Conservation (phyloP, 192 early-diverging fungal genomes). For the Coemansia sp. region DNA sequence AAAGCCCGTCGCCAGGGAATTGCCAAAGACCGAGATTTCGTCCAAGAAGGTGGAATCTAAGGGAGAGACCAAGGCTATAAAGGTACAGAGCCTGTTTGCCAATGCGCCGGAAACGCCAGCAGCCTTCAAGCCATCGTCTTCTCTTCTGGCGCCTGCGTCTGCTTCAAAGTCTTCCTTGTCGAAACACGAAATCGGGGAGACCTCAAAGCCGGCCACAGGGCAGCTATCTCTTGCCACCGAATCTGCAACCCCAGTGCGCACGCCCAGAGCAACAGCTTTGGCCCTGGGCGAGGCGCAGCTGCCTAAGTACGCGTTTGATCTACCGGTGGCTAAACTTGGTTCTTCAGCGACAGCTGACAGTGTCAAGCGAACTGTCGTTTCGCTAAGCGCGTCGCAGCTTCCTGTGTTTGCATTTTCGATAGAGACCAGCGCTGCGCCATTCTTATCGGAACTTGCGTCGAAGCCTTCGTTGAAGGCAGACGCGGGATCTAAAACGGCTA, state of each 20-base stretch:
- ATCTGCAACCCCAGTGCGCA: neutral
- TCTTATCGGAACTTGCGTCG: neutral
- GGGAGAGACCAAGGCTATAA: slow-evolving; percentile 7
- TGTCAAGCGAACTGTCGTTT: neutral
- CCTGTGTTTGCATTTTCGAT: slow-evolving; percentile 28
- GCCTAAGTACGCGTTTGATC: neutral
- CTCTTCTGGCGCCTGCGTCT: neutral
- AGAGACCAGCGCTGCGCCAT: neutral
- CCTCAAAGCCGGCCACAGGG: slow-evolving; percentile 8
- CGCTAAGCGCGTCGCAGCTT: slow-evolving; percentile 12
- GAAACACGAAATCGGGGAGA: neutral
- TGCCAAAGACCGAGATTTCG: neutral
- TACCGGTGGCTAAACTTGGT: too few species aligned
- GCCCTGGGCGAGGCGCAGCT: neutral
- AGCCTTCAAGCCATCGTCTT: neutral
- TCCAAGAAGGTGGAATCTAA: slow-evolving; percentile 1
- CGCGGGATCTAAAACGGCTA: too few species aligned
- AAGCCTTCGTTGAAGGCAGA: too few species aligned
- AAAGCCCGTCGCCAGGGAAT: neutral
- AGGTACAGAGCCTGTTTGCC: slow-evolving; percentile 4
- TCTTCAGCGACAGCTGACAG: neutral
- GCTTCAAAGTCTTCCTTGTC: neutral
- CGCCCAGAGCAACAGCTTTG: neutral
- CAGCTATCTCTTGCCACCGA: neutral
- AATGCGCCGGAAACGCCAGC: slow-evolving; percentile 8